phyloP scores from a whole-genome alignment of 257 asterid species.

The Jaltomata sinuosa region DNA sequence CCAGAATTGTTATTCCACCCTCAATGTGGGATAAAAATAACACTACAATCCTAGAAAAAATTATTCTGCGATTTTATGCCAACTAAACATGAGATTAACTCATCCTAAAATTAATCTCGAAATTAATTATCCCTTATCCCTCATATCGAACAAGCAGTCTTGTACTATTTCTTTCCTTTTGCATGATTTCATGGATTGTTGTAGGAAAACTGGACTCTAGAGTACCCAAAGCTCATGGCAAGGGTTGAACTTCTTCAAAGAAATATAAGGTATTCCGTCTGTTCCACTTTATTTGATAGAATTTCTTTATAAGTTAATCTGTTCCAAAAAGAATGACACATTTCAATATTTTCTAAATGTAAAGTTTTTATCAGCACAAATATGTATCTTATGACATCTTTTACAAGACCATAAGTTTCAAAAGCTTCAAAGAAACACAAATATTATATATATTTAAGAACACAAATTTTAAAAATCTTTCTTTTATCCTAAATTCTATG shows the following conservation, averaged over 20 bases:
- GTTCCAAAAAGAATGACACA: not conserved
- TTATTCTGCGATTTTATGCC: too few species aligned
- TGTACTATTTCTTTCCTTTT: not conserved
- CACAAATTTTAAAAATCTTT: too few species aligned
- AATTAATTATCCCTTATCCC: too few species aligned
- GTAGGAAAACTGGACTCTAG: constrained; percentile 47
- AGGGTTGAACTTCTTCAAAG: constrained; percentile 55
- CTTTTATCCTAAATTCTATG: too few species aligned
- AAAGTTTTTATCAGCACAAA: not conserved
- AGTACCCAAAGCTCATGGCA: constrained; percentile 53
- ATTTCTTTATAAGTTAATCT: not conserved
- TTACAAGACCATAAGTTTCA: not conserved
- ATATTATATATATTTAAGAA: too few species aligned
- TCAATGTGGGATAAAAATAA: too few species aligned
- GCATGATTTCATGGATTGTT: not conserved
- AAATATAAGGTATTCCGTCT: constrained; percentile 39
- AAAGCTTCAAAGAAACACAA: too few species aligned
- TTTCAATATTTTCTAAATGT: not conserved
- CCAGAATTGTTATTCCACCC: too few species aligned
- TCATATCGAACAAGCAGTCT: too few species aligned
- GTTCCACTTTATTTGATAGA: not conserved
- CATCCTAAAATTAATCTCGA: too few species aligned
- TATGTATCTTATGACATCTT: not conserved
- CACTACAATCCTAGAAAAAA: too few species aligned
- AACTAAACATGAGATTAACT: too few species aligned